Percentiles rank a stretch among this genome's conserved stretches.
Evolutionary conservation across 306 rosid genomes (phyloP).

Genomic region (Vachellia collinsii): DNA sequence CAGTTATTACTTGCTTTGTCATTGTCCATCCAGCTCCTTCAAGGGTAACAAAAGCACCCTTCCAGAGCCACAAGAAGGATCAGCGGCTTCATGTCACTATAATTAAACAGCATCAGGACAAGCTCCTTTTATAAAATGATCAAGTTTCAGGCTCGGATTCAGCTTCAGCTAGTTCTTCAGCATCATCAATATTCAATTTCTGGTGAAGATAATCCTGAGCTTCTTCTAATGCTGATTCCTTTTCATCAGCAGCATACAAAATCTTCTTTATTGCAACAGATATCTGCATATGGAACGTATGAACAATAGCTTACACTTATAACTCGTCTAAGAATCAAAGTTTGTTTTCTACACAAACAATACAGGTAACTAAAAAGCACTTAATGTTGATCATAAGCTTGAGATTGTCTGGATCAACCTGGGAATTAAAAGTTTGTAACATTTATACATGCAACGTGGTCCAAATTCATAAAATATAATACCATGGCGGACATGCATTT

Average conservation of each 20-base stretch:
- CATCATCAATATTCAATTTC: constrained; percentile 35
- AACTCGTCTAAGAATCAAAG: not conserved
- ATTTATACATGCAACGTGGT: constrained; percentile 3
- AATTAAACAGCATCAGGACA: constrained; percentile 34
- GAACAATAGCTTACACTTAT: not conserved
- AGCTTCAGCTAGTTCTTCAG: constrained; percentile 25
- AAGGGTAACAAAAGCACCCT: constrained; percentile 32
- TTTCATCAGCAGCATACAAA: constrained; percentile 86
- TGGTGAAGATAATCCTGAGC: constrained; percentile 78
- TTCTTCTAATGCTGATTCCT: constrained; percentile 82
- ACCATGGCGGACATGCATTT: not conserved
- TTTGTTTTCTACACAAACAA: constrained; percentile 21
- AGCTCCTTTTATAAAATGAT: constrained; percentile 32
- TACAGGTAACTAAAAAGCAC: not conserved
- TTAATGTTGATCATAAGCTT: not conserved
- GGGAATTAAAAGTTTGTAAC: constrained; percentile 5
- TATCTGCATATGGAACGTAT: constrained; percentile 57
- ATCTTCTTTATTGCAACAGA: constrained; percentile 84
- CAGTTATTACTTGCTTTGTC: constrained; percentile 29
- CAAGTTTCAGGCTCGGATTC: constrained; percentile 43
- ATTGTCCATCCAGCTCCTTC: constrained; percentile 37
- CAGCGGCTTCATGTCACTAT: constrained; percentile 25
- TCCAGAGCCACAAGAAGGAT: constrained; percentile 38
- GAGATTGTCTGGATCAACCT: constrained; percentile 12
- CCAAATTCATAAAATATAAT: not conserved